These are phyloP conservation scores for Apiospora aurea DNA, from an alignment of 2,329 filamentous ascomycete genomes.

Conservation along the genomic window DNA sequence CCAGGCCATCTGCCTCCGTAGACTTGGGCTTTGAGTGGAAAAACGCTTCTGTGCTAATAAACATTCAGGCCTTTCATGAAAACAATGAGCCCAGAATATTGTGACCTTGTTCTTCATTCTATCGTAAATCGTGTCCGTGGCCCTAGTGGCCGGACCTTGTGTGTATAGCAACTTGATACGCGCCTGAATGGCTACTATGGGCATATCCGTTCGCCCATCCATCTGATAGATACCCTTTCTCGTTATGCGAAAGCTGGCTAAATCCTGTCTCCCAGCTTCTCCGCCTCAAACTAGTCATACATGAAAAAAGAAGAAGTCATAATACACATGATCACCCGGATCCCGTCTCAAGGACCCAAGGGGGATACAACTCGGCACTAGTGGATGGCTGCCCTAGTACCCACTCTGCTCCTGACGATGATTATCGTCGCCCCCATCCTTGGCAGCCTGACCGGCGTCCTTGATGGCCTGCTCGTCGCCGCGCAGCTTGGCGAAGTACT, in stretches of 20 bases:
- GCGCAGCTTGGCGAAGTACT: conserved; percentile 91
- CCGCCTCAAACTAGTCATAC: conserved; percentile 1
- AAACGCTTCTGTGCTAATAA: neutral
- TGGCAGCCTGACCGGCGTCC: conserved; percentile 64
- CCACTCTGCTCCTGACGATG: conserved; percentile 60
- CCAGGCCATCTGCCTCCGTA: conserved; percentile 66
- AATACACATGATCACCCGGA: neutral
- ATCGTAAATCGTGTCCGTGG: conserved; percentile 3
- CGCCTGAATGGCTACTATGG: neutral
- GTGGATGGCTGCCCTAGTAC: conserved; percentile 44
- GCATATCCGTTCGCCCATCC: neutral
- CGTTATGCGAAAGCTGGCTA: neutral
- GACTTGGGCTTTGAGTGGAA: neutral
- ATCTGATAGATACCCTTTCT: neutral
- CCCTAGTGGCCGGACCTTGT: neutral
- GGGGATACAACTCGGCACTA: neutral
- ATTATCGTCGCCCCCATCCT: conserved; percentile 32
- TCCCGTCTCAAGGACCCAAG: neutral
- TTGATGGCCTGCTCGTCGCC: conserved; percentile 82
- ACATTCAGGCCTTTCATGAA: neutral
- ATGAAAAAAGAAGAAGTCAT: neutral
- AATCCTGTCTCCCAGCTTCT: neutral
- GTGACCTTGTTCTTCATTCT: neutral
- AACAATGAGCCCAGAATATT: neutral
- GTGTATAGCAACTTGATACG: neutral